These are phyloP conservation scores for Monsonia emarginata DNA, from an alignment of 441 rosid species.

Conservation along the genomic window DNA sequence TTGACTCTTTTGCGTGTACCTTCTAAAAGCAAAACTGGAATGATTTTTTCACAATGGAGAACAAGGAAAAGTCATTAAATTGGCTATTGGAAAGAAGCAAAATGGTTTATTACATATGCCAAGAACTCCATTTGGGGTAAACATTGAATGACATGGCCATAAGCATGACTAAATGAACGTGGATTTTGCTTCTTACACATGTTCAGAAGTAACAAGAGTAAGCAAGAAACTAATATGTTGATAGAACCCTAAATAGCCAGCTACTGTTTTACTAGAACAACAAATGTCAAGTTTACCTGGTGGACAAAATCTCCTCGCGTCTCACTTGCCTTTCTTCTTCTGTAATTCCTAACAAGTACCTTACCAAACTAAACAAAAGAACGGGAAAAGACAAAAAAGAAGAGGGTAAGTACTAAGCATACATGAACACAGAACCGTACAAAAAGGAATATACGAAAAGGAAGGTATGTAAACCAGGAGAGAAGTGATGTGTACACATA, in stretches of 20 bases:
- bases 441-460: too few relatives aligned
- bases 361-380: constrained; percentile 47
- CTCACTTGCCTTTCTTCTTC: constrained; percentile 77
- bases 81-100: not conserved
- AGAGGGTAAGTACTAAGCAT: not conserved
- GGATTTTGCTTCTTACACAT: not conserved
- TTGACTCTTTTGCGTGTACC: not conserved
- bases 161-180: not conserved
- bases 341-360: constrained; percentile 61
- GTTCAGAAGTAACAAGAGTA: not conserved
- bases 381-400: constrained; percentile 9
- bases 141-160: too few relatives aligned
- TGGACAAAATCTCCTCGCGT: constrained; percentile 76
- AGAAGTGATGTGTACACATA: constrained; percentile 20
- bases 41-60: not conserved
- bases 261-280: not conserved
- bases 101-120: not conserved
- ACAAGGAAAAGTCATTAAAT: not conserved
- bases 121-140: too few relatives aligned
- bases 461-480: too few relatives aligned
- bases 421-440: too few relatives aligned
- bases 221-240: not conserved
- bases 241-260: too few relatives aligned
- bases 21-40: not conserved
- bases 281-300: constrained; percentile 48